Evolutionary conservation across 164 flowering plant species (phyloP).

Genomic region (Liriodendron chinense): DNA sequence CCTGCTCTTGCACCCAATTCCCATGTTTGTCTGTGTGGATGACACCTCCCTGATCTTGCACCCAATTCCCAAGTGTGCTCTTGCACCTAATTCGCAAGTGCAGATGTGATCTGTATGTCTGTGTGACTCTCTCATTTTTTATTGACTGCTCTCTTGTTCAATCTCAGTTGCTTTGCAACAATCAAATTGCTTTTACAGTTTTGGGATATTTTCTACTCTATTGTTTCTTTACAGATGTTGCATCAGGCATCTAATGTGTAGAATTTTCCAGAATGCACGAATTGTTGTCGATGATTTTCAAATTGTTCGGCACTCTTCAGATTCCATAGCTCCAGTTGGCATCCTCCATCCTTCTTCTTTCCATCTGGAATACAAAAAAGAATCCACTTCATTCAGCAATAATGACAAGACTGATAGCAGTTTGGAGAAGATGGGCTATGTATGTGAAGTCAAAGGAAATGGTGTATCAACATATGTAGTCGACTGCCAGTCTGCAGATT

Average conservation of each 20-base stretch:
- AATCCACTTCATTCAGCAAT: conserved; percentile 14
- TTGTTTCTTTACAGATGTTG: not conserved
- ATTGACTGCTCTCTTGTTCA: too few relatives aligned
- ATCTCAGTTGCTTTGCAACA: not conserved
- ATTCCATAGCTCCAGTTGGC: conserved; percentile 86
- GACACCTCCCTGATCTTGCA: too few relatives aligned
- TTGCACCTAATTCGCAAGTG: too few relatives aligned
- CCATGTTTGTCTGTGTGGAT: too few relatives aligned
- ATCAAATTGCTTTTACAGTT: not conserved
- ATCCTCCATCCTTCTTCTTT: conserved; percentile 85
- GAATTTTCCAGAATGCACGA: conserved; percentile 71
- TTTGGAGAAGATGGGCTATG: conserved; percentile 28
- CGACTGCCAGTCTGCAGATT: conserved; percentile 22
- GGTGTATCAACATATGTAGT: conserved; percentile 24
- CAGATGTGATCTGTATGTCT: too few relatives aligned
- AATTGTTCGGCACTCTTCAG: conserved; percentile 73
- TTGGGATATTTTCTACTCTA: not conserved
- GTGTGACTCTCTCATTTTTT: too few relatives aligned
- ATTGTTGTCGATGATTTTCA: conserved; percentile 77
- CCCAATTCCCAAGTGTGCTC: too few relatives aligned
- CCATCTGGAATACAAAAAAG: conserved; percentile 67
- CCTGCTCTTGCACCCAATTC: too few relatives aligned
- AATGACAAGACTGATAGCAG: conserved; percentile 15
- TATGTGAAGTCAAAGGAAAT: conserved; percentile 67
- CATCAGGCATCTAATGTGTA: conserved; percentile 15